Conservation (phyloP, 169 alveolate genomes). For the Cryptosporidium ubiquitum region DNA sequence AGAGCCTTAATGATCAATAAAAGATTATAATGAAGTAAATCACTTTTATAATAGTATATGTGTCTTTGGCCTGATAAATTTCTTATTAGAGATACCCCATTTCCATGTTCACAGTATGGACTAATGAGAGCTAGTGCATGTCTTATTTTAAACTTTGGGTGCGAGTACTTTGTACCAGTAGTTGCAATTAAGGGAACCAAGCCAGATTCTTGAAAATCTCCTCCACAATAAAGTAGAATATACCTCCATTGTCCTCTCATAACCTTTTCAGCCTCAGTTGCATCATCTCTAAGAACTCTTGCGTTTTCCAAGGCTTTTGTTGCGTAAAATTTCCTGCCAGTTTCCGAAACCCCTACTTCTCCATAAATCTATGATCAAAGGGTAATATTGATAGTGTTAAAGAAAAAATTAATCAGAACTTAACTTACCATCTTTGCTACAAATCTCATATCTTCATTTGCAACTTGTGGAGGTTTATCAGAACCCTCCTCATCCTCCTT, state of each 20-base stretch:
- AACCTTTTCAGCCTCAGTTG: slow-evolving; percentile 63
- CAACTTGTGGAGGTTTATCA: slow-evolving; percentile 65
- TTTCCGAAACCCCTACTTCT: slow-evolving; percentile 27
- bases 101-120: slow-evolving; percentile 68
- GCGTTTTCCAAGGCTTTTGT: slow-evolving; percentile 57
- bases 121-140: slow-evolving; percentile 57
- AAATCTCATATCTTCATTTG: slow-evolving; percentile 53
- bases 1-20: slow-evolving; percentile 49
- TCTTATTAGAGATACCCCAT: slow-evolving; percentile 12
- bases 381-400: background rate
- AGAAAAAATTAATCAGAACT: background rate
- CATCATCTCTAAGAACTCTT: slow-evolving; percentile 60
- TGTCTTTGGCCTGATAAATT: slow-evolving; percentile 60
- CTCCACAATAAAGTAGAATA: slow-evolving; percentile 62
- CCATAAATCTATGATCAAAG: slow-evolving; percentile 1
- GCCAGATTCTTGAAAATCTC: slow-evolving; percentile 71
- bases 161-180: slow-evolving; percentile 15
- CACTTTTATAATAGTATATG: slow-evolving; percentile 40
- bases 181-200: slow-evolving; percentile 66
- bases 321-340: slow-evolving; percentile 37
- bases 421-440: slow-evolving; percentile 60
- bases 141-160: slow-evolving; percentile 53
- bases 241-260: slow-evolving; percentile 74
- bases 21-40: slow-evolving; percentile 51
- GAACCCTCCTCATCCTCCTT: slow-evolving; percentile 5